These are phyloP conservation scores for Hericium coralloides DNA, from an alignment of 768 basidiomycete genomes.

Conservation along the genomic window DNA sequence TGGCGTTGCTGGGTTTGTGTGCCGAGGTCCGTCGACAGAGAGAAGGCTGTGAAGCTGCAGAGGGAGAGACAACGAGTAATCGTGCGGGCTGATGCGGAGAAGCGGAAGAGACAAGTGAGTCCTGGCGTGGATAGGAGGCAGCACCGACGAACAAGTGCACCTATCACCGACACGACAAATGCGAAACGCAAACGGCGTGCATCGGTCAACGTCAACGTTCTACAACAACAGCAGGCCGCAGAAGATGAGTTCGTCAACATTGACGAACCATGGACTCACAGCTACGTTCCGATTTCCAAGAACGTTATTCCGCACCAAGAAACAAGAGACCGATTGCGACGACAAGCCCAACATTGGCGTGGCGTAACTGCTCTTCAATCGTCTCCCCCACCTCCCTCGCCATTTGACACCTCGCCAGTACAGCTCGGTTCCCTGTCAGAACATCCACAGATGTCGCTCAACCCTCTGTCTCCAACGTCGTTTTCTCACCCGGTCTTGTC, in stretches of 20 bases:
- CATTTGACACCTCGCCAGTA: constrained; percentile 26
- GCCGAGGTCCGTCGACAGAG: constrained; percentile 38
- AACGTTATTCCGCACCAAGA: constrained; percentile 36
- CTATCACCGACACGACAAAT: constrained; percentile 26
- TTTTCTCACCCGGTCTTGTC: constrained; percentile 27
- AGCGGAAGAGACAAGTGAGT: constrained; percentile 26
- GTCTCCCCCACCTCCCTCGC: constrained; percentile 20
- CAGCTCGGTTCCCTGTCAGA: constrained; percentile 19
- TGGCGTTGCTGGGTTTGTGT: constrained; percentile 71
- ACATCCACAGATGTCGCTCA: constrained; percentile 21
- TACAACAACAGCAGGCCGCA: constrained; percentile 7
- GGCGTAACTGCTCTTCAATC: constrained; percentile 51
- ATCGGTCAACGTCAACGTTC: constrained; percentile 24
- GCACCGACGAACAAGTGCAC: constrained; percentile 24
- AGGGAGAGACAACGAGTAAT: constrained; percentile 27
- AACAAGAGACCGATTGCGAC: constrained; percentile 41
- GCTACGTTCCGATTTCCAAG: constrained; percentile 36
- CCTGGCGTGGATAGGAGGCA: constrained; percentile 30
- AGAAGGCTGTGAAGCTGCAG: constrained; percentile 39
- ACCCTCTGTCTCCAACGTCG: constrained; percentile 24
- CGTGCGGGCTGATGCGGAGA: constrained; percentile 15
- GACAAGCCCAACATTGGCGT: constrained; percentile 57
- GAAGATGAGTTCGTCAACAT: constrained; percentile 43
- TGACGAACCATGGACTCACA: constrained; percentile 37
- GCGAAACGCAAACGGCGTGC: constrained; percentile 30